Evolutionary conservation across 2,329 filamentous ascomycete species (phyloP), one percentile per base, ranked within the genome.

Genomic region (Chaetothyriales sp.): DNA sequence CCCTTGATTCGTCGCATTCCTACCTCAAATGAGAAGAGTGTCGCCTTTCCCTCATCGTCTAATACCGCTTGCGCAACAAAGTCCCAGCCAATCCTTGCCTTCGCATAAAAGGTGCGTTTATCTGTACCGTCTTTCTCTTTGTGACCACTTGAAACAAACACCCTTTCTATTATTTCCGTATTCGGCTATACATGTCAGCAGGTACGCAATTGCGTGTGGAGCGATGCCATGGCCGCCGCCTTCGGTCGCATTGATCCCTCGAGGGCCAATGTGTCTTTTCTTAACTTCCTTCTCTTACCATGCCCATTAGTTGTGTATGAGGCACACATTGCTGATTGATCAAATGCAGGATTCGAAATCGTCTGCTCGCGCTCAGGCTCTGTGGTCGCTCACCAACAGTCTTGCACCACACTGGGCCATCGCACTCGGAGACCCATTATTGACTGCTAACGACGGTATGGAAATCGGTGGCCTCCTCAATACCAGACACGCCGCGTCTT

Each of bases 401-500:
- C 45, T 50, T 57, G 46, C 48, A 46, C 52, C 55, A 37, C 57
- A 54, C 44, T 56, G 54, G 19, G 44, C 49, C 40, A 37, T 54
- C 50, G 51, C 50, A 44, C 53, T 47, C 45, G 50, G 48, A 44
- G 44, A 44, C 19, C 48, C 51, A 5, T 22, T 20, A 43, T 53
- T 44, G 49, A 54, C 54, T 49, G 51, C 45, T 50, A 57, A 56
- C 52, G 54, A 53, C 52, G 53, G 55, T 64, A 75, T 76, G 73
- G 72, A 76, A 63, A 73, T 76, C 65, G 72, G 72, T 57, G 73
- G 70, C 52, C 74, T 76, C 52, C 63, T 76, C 56, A 75, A 75
- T 62, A 68, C 69, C 61, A 74, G 73, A 63, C 70, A 69, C 58
- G 69, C 69, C 53, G 58, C 64, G 59, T 68, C 67, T 56, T 66